These are phyloP conservation scores for Chytriomyces sp. DNA, from an alignment of 192 early-diverging fungal genomes.

Conservation along the genomic window DNA sequence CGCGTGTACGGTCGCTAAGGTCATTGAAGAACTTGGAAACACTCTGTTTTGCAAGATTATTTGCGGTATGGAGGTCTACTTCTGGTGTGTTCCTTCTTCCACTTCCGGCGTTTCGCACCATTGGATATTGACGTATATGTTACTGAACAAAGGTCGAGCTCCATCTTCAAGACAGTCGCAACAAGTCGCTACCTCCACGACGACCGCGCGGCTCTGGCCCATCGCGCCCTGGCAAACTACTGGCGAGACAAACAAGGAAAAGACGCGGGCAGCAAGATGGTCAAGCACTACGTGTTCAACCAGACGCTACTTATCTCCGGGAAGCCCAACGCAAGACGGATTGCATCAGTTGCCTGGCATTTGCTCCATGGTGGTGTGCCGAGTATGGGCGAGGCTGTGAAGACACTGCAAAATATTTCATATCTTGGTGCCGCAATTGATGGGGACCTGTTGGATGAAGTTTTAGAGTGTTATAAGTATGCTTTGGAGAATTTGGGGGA, in stretches of 20 bases:
- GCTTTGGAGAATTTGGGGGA: conserved; percentile 21
- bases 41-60: not conserved
- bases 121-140: not conserved
- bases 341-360: conserved; percentile 29
- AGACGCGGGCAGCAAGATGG: not conserved
- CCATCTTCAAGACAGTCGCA: conserved; percentile 15
- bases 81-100: conserved; percentile 21
- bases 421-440: conserved; percentile 32
- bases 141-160: conserved; percentile 18
- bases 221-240: conserved; percentile 28
- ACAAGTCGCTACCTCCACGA: conserved; percentile 23
- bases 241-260: conserved; percentile 30
- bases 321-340: conserved; percentile 28
- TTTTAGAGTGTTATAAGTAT: conserved; percentile 26
- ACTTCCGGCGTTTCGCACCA: not conserved
- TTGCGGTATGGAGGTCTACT: conserved; percentile 20
- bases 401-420: conserved; percentile 31
- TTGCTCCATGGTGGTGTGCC: conserved; percentile 26
- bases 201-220: conserved; percentile 8
- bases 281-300: conserved; percentile 17
- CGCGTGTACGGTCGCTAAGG: not conserved
- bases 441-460: conserved; percentile 28
- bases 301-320: conserved; percentile 30
- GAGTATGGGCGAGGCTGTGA: conserved; percentile 19
- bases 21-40: conserved; percentile 17